Base-by-base conservation (phyloP, 208 protist species). In the Leishmania amazonensis region DNA sequence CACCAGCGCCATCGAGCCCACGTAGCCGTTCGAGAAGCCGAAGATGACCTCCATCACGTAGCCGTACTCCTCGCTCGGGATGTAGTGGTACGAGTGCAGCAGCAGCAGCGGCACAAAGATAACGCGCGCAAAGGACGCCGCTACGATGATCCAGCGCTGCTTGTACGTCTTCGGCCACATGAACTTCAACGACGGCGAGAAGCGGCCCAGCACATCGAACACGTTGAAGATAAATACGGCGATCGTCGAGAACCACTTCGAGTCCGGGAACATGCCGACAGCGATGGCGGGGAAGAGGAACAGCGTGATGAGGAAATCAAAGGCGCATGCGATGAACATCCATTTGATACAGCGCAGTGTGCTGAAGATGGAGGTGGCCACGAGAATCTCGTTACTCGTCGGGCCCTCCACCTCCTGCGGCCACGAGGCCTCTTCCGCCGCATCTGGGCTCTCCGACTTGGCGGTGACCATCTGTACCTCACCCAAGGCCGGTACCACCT, bases 181-280 rank as follows among this genome's bases (percentile, higher is more conserved):
- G 45, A 79, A 81, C 68, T 88, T 80, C 38, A 93, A 70, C 42
- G 89, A 86, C 21, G 90, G 84, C 40, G 83, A 74, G 76, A 87
- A 89, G 53, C 89, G 87, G 6, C 92, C 92, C 45, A 87, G 19
- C 49, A 86, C 85, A 62, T 95, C 90, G 28, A 51, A 75, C 64
- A 87, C 53, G 84, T 94, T 96, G 82, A 92, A 96, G 67, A 91
- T 68, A 58, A 90, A 86, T n/a, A 94, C 83, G 2, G 88, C 67
- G n/a, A 91, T 19, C 1, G 89, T 93, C 8, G 83, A 81, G 75
- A 83, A 96, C 90, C 90, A 96, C 78, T 90, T 89, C 60, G 89
- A 84, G 13, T 83, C 64, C 13, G 75, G 79, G 60, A 91, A 88
- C 76, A 91, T 86, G 60, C 84, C 81, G 4, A 88, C 74, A 13